These are phyloP conservation scores for Platanus orientalis DNA, from an alignment of 164 flowering plant genomes.

Conservation along the genomic window DNA sequence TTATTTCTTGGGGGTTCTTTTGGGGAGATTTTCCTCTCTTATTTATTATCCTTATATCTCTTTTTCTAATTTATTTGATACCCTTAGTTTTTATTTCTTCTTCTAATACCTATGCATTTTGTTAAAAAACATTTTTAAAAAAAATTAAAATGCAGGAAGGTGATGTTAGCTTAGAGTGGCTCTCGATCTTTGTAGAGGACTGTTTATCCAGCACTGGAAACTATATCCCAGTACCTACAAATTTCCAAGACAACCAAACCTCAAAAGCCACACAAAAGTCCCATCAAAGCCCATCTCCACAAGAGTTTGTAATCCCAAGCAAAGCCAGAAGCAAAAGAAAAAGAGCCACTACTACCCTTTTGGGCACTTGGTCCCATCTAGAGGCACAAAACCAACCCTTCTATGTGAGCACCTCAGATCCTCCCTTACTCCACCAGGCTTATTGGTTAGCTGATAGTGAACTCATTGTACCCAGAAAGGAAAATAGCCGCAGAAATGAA, in stretches of 20 bases:
- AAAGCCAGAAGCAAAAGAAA: slow-evolving; percentile 56
- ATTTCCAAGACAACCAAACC: neutral
- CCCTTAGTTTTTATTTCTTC: too few relatives aligned
- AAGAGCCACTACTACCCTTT: slow-evolving; percentile 21
- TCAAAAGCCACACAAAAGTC: slow-evolving; percentile 9
- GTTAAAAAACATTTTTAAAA: too few relatives aligned
- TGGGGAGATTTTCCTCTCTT: too few relatives aligned
- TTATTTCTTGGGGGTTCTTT: too few relatives aligned
- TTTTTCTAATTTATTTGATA: too few relatives aligned
- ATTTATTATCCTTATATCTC: too few relatives aligned
- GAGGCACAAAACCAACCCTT: slow-evolving; percentile 17
- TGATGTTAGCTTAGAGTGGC: slow-evolving; percentile 55
- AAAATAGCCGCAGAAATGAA: slow-evolving; percentile 5
- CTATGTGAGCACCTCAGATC: slow-evolving; percentile 27
- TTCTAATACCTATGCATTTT: too few relatives aligned
- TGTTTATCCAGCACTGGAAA: slow-evolving; percentile 45
- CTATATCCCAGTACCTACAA: slow-evolving; percentile 24
- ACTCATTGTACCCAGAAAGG: slow-evolving; percentile 40
- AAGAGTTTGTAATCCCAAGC: slow-evolving; percentile 30
- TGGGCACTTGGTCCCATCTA: slow-evolving; percentile 17
- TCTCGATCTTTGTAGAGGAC: slow-evolving; percentile 54
- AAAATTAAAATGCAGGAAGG: slow-evolving; percentile 45
- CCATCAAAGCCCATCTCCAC: slow-evolving; percentile 19
- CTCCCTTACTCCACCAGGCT: slow-evolving; percentile 51
- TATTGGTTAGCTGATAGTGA: slow-evolving; percentile 66